Base-by-base conservation (phyloP, 495 filamentous ascomycete species). In the Penicillium bovifimosum region DNA sequence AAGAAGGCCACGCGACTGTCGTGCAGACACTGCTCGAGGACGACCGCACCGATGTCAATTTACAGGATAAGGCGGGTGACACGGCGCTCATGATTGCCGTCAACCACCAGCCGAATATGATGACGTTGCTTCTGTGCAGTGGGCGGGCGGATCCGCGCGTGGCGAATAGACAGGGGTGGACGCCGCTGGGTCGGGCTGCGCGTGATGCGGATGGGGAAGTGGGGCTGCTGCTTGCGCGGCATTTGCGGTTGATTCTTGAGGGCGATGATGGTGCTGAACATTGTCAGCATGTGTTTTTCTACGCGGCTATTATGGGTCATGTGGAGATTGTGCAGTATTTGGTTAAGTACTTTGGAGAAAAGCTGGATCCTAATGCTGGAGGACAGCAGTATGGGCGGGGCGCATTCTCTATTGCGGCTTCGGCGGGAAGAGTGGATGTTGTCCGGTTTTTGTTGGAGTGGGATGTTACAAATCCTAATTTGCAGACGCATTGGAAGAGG, bases 251-350 rank as follows among this genome's bases (percentile, higher is more conserved):
- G 20, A 64, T 64, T 14, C 41, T 64, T 0, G 48, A 62, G 20
- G 62, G 59, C 3, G 34, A 57, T 31, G 35, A 54, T 13, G 16
- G 35, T 3, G 35, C 42, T 5, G 48, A 13, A n/a, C 55, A 64
- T 41, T 56, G 59, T 7, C 62, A 64, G 33, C 55, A 62, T 52
- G 59, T 64, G 2, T 64, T 64, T 28, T 60, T 57, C 20, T 56
- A 56, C 17, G 62, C 62, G 35, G 59, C 62, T 39, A 57, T 62
- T 9, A 53, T 48, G 41, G 62, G 62, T 0, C 53, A 59, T 9
- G 14, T 56, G 9, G 62, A 64, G 28, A 55, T 59, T 14, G 59
- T 59, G 13, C 29, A 41, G 41, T 59, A 64, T 32, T 28, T 64
- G 10, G 55, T 64, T 7, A 9, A 32, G 5, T 59, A 44, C n/a